These are phyloP conservation scores for Fusarium sp. DNA, from an alignment of 2,329 filamentous ascomycete genomes.

Conservation along the genomic window DNA sequence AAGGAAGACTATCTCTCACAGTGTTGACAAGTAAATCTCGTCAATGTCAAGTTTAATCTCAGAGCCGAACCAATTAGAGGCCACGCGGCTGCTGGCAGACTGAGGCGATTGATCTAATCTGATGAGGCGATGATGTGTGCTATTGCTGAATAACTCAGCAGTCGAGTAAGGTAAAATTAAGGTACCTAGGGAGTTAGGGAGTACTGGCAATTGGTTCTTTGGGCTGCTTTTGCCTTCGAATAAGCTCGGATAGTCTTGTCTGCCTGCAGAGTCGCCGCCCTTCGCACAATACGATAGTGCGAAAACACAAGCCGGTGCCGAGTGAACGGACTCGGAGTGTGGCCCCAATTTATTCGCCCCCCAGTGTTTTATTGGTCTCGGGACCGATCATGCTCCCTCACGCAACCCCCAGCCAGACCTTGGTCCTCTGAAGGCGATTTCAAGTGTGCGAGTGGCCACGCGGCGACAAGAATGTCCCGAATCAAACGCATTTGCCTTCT, in stretches of 20 bases:
- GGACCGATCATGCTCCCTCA: constrained; percentile 27
- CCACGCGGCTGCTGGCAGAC: constrained; percentile 29
- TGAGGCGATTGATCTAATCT: constrained; percentile 14
- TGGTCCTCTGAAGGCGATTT: constrained; percentile 1
- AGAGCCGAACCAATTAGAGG: neutral
- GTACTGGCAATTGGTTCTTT: neutral
- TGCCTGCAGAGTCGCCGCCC: neutral
- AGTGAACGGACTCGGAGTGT: neutral
- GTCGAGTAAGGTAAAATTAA: neutral
- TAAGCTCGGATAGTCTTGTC: neutral
- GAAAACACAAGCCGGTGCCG: constrained; percentile 10
- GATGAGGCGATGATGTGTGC: constrained; percentile 26
- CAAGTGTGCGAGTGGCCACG: constrained; percentile 31
- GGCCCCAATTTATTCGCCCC: constrained; percentile 13
- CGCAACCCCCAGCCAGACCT: constrained; percentile 9
- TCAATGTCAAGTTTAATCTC: neutral
- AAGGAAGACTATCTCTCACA: neutral
- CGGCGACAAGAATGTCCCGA: constrained; percentile 28
- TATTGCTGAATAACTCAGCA: constrained; percentile 30
- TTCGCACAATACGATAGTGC: constrained; percentile 10
- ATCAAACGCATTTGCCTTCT: constrained; percentile 8
- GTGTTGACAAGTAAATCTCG: neutral
- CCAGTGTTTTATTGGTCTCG: constrained; percentile 27
- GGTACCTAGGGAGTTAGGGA: neutral
- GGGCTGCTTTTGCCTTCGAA: constrained; percentile 4